These are phyloP conservation scores for Exophiala lecanii-corni DNA, from an alignment of 2,329 filamentous ascomycete species.

Conservation along the genomic window DNA sequence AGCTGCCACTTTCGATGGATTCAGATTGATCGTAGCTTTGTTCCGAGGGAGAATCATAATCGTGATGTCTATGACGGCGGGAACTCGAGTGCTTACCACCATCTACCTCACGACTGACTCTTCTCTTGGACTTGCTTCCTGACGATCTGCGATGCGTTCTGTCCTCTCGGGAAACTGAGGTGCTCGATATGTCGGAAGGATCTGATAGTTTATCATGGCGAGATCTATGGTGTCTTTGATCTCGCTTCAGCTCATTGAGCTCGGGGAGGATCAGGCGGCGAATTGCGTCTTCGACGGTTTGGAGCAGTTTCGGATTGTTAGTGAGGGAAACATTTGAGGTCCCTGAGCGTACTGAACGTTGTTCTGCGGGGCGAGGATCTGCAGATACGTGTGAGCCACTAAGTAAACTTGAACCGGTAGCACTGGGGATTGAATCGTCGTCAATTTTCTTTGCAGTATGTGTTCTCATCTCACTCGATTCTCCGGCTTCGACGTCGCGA, in stretches of 20 bases:
- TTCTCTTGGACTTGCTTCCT: slow-evolving; percentile 51
- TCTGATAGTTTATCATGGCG: slow-evolving; percentile 58
- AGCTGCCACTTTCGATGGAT: slow-evolving; percentile 43
- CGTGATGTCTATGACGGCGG: slow-evolving; percentile 49
- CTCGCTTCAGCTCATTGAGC: slow-evolving; percentile 82
- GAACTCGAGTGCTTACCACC: slow-evolving; percentile 54
- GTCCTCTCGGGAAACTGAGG: slow-evolving; percentile 52
- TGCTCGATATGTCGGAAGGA: slow-evolving; percentile 57
- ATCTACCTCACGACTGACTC: slow-evolving; percentile 55
- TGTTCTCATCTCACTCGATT: slow-evolving; percentile 37
- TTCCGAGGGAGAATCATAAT: slow-evolving; percentile 47
- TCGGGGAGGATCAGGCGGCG: slow-evolving; percentile 85
- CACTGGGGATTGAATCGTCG: slow-evolving; percentile 49
- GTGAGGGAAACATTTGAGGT: slow-evolving; percentile 65
- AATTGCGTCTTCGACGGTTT: slow-evolving; percentile 91
- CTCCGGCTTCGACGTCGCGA: slow-evolving; percentile 40
- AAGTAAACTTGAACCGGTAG: slow-evolving; percentile 57
- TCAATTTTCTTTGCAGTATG: slow-evolving; percentile 47
- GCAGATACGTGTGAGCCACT: slow-evolving; percentile 52
- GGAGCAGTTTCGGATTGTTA: slow-evolving; percentile 84
- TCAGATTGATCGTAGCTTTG: slow-evolving; percentile 40
- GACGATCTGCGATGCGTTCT: slow-evolving; percentile 50
- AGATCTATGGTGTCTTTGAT: slow-evolving; percentile 69
- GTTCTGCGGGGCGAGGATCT: slow-evolving; percentile 49
- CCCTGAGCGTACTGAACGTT: slow-evolving; percentile 56